Evolutionary conservation across 192 early-diverging fungal genomes (phyloP).

Genomic region (Linnemannia schmuckeri): DNA sequence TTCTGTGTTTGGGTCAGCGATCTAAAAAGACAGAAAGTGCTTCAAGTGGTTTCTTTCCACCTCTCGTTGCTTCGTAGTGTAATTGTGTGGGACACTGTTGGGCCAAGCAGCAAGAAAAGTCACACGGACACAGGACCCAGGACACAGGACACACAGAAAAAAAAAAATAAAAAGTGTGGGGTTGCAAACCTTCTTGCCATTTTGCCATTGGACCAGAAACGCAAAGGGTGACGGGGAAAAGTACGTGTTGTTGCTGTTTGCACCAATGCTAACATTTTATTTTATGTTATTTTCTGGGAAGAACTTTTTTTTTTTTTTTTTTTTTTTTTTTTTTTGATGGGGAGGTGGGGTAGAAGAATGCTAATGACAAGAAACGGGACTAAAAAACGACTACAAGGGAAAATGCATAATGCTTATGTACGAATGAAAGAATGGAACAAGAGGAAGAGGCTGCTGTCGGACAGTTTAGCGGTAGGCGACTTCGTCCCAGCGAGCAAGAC

Average conservation of each 20-base stretch:
- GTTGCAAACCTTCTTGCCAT: neutral
- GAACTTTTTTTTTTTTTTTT: neutral
- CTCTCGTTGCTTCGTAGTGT: neutral
- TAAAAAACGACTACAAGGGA: neutral
- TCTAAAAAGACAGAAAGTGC: conserved; percentile 9
- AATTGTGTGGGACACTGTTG: neutral
- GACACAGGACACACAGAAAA: neutral
- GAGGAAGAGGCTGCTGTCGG: no score
- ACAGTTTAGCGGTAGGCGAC: conserved; percentile 27
- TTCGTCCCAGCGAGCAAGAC: conserved; percentile 44
- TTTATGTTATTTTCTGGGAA: neutral
- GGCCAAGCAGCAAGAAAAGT: neutral
- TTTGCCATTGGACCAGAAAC: neutral
- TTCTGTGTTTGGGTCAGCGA: conserved; percentile 56
- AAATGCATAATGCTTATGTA: neutral
- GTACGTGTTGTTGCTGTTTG: neutral
- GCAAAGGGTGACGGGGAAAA: neutral
- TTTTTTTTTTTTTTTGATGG: neutral
- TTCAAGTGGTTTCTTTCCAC: neutral
- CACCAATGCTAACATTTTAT: neutral
- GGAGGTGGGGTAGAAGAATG: neutral
- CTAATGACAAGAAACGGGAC: neutral
- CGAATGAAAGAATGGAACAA: neutral
- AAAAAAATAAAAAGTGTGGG: conserved; percentile 7
- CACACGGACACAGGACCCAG: neutral